Percentiles rank a stretch among this genome's conserved stretches.
phyloP scores from a whole-genome alignment of 2,329 filamentous ascomycete species.

The Nannizzia gypsea region DNA sequence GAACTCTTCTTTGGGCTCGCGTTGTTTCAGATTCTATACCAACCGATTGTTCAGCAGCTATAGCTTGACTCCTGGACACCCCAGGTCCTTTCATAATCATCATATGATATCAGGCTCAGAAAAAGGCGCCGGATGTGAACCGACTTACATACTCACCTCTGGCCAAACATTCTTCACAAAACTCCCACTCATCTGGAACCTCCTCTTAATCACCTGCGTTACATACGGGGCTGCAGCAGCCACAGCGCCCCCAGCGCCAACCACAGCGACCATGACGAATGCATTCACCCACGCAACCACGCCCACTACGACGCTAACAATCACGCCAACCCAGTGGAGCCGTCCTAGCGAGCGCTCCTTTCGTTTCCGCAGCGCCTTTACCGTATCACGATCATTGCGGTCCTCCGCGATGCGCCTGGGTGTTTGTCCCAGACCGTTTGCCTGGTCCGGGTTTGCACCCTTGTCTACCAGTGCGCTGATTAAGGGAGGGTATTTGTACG shows the following conservation, averaged over 20 bases:
- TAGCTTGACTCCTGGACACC: neutral
- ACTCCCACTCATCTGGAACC: neutral
- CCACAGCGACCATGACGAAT: neutral
- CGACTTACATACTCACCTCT: neutral
- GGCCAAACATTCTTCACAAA: neutral
- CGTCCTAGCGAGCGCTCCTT: neutral
- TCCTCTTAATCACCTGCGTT: neutral
- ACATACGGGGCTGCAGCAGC: neutral
- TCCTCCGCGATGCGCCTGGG: neutral
- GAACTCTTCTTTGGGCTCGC: neutral
- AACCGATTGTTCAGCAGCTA: neutral
- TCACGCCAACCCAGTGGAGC: neutral
- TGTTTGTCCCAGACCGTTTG: neutral
- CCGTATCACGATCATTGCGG: neutral
- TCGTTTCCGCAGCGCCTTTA: neutral
- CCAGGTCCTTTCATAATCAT: neutral
- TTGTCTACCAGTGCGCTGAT: neutral
- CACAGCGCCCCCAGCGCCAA: neutral
- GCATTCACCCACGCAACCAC: neutral
- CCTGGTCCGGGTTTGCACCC: neutral
- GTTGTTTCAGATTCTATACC: neutral
- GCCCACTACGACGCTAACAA: neutral
- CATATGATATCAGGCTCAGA: neutral
- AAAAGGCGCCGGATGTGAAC: too few species aligned
- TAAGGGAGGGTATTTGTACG: neutral